These are phyloP conservation scores for Aspergillus sojae DNA, from an alignment of 2,329 filamentous ascomycete genomes.

Conservation along the genomic window DNA sequence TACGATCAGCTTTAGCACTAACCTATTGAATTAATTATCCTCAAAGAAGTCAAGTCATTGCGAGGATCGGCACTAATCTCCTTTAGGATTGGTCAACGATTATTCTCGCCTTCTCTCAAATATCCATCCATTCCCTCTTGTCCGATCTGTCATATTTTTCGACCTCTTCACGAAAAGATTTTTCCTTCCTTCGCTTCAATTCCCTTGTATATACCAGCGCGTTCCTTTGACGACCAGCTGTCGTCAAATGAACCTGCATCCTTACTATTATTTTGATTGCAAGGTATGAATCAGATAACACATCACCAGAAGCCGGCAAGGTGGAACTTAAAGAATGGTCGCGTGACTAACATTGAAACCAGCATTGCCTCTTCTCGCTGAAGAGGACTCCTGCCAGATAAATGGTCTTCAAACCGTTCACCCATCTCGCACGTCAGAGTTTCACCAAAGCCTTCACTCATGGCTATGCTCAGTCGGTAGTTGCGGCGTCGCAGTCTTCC, in stretches of 20 bases:
- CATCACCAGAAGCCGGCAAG: constrained; percentile 2
- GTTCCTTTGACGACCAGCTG: constrained; percentile 81
- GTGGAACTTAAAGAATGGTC: constrained; percentile 1
- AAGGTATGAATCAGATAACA: constrained; percentile 57
- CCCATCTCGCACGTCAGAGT: constrained; percentile 92
- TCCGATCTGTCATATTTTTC: constrained; percentile 11
- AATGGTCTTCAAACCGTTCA: constrained; percentile 78
- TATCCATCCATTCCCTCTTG: constrained; percentile 17
- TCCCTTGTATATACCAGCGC: constrained; percentile 55
- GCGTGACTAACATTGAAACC: constrained; percentile 17
- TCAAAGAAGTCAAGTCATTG: constrained; percentile 10
- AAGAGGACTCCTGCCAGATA: constrained; percentile 73
- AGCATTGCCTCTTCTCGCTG: constrained; percentile 62
- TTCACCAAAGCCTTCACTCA: constrained; percentile 95
- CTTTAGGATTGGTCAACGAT: constrained; percentile 13
- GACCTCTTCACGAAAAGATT: constrained; percentile 1
- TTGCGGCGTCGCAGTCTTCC: constrained; percentile 88
- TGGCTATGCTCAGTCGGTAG: constrained; percentile 96
- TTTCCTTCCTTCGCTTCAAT: constrained; percentile 7
- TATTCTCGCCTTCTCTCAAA: constrained; percentile 20
- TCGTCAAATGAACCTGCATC: constrained; percentile 99
- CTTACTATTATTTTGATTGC: constrained; percentile 60
- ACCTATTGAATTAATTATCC: constrained; percentile 10
- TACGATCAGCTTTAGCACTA: constrained; percentile 10
- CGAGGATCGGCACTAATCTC: constrained; percentile 22